Conservation (phyloP, 768 basidiomycete species). For the Ramaria sp. region DNA sequence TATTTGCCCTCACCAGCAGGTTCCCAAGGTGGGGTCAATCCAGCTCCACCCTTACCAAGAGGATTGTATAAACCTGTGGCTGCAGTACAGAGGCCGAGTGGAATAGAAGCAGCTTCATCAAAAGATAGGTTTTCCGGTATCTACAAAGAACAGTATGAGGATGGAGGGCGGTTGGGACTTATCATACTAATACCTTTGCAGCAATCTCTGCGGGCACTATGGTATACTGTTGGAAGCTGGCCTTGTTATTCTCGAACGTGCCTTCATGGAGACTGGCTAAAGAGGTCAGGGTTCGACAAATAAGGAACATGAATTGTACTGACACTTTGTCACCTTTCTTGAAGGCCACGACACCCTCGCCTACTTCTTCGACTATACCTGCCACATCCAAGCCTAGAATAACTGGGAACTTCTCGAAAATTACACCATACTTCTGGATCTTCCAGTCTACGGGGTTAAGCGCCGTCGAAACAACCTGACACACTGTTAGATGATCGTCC, state of each 20-base stretch:
- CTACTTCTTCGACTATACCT: constrained; percentile 41
- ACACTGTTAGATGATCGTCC: not conserved
- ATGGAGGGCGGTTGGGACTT: not conserved
- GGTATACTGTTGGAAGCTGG: constrained; percentile 31
- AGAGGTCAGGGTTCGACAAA: too few relatives aligned
- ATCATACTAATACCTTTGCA: constrained; percentile 33
- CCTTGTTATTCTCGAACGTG: constrained; percentile 25
- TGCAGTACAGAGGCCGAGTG: constrained; percentile 37
- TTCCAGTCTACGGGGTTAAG: too few relatives aligned
- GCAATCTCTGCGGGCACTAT: constrained; percentile 29
- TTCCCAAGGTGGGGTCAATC: constrained; percentile 26
- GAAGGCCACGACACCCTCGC: too few relatives aligned
- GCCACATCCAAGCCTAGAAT: constrained; percentile 40
- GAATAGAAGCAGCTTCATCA: constrained; percentile 40
- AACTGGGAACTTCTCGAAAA: constrained; percentile 32
- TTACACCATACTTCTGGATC: constrained; percentile 30
- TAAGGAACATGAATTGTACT: constrained; percentile 10
- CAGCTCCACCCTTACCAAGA: constrained; percentile 22
- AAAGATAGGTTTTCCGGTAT: constrained; percentile 37
- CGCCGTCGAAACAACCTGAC: constrained; percentile 23
- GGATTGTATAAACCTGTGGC: constrained; percentile 38
- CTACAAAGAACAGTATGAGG: constrained; percentile 15
- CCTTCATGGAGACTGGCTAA: constrained; percentile 22
- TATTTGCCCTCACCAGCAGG: constrained; percentile 30
- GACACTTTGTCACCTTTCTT: constrained; percentile 48